Percentiles rank a stretch among this genome's conserved stretches.
These are phyloP conservation scores for Datura wrightii DNA, from an alignment of 257 asterid species.

Conservation along the genomic window DNA sequence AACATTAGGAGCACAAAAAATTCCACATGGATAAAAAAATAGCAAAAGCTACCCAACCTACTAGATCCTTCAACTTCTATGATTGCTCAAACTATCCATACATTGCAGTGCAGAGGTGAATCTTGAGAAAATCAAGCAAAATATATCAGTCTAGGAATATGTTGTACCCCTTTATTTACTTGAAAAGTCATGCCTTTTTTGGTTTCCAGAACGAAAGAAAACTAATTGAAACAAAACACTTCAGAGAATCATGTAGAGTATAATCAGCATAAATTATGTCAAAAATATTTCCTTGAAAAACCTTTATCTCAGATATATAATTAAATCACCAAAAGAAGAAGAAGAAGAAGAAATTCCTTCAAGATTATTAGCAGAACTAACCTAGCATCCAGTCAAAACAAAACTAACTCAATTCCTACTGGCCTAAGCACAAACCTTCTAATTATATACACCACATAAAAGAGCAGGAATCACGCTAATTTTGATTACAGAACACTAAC, in stretches of 20 bases:
- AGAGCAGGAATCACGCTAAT: neutral
- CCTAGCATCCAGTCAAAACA: neutral
- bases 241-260: neutral
- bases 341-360: conserved; percentile 24
- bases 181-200: neutral
- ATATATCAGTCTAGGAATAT: conserved; percentile 1
- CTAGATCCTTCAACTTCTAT: neutral
- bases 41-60: neutral
- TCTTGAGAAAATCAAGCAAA: conserved; percentile 11
- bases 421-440: neutral
- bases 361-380: neutral
- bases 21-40: neutral
- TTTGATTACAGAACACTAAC: conserved; percentile 12
- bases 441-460: neutral
- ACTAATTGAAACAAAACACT: neutral
- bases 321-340: neutral
- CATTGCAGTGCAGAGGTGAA: neutral
- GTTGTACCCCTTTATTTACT: conserved; percentile 1
- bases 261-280: neutral
- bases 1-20: neutral
- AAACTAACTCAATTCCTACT: neutral
- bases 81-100: conserved; percentile 4
- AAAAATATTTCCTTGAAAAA: neutral
- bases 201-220: conserved; percentile 23
- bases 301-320: neutral